Conservation (phyloP, 176 grass and related monocot genomes). For the Raddia guianensis region DNA sequence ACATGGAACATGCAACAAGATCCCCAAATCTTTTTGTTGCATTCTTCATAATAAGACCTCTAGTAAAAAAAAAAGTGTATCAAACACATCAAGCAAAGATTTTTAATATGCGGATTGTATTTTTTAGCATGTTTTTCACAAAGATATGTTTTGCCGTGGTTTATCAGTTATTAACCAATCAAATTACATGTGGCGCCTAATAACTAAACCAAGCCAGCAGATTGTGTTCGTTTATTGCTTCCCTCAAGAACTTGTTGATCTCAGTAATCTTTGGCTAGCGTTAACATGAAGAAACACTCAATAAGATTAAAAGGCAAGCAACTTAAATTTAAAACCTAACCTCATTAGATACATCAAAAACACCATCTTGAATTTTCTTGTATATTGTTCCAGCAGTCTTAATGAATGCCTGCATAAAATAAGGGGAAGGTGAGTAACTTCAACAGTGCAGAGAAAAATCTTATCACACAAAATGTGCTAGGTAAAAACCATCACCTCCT, state of each 20-base stretch:
- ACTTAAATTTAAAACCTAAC: slow-evolving; percentile 39
- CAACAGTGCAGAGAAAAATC: background rate
- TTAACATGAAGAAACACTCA: background rate
- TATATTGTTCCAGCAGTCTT: slow-evolving; percentile 76
- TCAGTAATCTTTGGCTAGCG: background rate
- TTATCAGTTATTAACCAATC: background rate
- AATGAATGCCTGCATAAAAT: slow-evolving; percentile 65
- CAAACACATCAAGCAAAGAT: background rate
- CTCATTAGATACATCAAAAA: slow-evolving; percentile 89
- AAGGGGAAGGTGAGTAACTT: background rate
- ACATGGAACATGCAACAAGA: background rate
- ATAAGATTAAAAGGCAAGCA: background rate
- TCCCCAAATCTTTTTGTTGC: background rate
- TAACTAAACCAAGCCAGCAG: background rate
- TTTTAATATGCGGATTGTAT: background rate
- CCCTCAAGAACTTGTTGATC: background rate
- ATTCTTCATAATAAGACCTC: background rate
- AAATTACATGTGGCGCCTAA: background rate
- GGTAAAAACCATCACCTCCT: slow-evolving; percentile 53
- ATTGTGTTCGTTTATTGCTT: slow-evolving; percentile 22
- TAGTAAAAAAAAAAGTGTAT: background rate
- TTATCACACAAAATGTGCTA: background rate
- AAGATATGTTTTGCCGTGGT: background rate
- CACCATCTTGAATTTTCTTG: slow-evolving; percentile 86
- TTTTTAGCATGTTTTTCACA: background rate